Conservation (phyloP, 176 grass and related monocot genomes). For the Raddia distichophylla region DNA sequence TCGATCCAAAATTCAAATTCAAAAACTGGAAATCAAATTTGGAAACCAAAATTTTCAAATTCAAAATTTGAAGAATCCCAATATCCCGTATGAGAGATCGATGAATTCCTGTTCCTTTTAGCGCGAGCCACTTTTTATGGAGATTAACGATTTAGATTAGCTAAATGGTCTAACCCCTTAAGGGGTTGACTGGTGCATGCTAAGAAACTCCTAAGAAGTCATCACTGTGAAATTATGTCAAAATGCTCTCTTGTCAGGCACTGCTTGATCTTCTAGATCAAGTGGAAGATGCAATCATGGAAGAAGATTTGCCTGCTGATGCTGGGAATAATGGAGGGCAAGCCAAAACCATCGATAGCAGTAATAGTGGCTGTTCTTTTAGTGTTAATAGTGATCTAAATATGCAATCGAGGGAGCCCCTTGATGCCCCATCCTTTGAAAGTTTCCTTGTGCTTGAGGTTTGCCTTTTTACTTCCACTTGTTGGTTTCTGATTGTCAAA, state of each 20-base stretch:
- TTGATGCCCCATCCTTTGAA: slow-evolving; percentile 42
- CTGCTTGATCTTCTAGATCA: slow-evolving; percentile 92
- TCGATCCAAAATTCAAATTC: too few relatives aligned
- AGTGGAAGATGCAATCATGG: slow-evolving; percentile 94
- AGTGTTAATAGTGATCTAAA: slow-evolving; percentile 23
- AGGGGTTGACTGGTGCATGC: too few relatives aligned
- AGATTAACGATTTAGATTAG: too few relatives aligned
- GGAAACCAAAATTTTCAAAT: too few relatives aligned
- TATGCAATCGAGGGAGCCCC: slow-evolving; percentile 32
- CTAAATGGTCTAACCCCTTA: too few relatives aligned
- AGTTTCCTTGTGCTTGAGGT: slow-evolving; percentile 95
- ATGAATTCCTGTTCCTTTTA: too few relatives aligned
- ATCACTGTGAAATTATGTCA: slow-evolving; percentile 24
- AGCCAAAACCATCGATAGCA: slow-evolving; percentile 24
- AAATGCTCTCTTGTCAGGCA: slow-evolving; percentile 50
- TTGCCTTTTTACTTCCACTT: slow-evolving; percentile 34
- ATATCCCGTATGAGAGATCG: too few relatives aligned
- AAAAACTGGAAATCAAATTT: too few relatives aligned
- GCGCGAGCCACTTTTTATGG: too few relatives aligned
- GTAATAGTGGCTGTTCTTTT: slow-evolving; percentile 15
- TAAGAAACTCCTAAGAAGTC: not conserved
- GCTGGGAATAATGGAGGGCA: slow-evolving; percentile 31
- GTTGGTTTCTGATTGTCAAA: slow-evolving; percentile 7
- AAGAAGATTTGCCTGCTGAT: slow-evolving; percentile 58
- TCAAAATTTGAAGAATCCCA: too few relatives aligned